Evolutionary conservation across 2,329 filamentous ascomycete species (phyloP).

Genomic region (Coniochaeta sp.): DNA sequence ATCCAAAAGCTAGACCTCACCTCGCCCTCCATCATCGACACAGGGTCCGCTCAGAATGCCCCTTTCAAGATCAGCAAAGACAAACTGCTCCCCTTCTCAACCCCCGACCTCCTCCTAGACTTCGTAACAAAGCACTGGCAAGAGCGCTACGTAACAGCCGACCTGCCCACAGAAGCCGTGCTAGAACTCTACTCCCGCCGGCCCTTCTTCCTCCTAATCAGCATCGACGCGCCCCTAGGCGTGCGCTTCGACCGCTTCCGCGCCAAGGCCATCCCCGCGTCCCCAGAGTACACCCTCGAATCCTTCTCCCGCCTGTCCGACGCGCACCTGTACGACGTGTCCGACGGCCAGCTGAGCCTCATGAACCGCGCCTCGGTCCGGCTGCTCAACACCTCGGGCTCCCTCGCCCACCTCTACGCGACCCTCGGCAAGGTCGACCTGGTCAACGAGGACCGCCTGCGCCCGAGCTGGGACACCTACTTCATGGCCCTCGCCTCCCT

Average conservation of each 20-base stretch:
- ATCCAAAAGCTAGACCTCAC: not conserved
- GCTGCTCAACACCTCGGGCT: conserved; percentile 75
- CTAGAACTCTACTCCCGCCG: conserved; percentile 70
- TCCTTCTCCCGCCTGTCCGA: conserved; percentile 57
- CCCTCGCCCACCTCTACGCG: conserved; percentile 61
- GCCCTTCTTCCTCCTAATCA: conserved; percentile 89
- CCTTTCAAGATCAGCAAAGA: conserved; percentile 2
- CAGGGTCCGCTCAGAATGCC: not conserved
- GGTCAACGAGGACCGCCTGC: conserved; percentile 67
- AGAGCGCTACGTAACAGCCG: conserved; percentile 76
- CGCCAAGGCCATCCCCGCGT: not conserved
- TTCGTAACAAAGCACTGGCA: conserved; percentile 83
- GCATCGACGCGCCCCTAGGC: conserved; percentile 81
- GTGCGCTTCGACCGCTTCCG: conserved; percentile 77
- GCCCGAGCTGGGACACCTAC: conserved; percentile 92
- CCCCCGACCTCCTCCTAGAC: conserved; percentile 63
- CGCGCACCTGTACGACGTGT: conserved; percentile 63
- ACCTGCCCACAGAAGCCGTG: conserved; percentile 64
- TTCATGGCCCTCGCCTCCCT: conserved; percentile 96
- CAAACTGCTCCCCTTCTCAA: conserved; percentile 39
- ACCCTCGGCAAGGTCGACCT: conserved; percentile 71
- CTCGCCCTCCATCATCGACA: not conserved
- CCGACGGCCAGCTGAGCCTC: conserved; percentile 62
- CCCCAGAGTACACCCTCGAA: conserved; percentile 32
- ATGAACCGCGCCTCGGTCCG: conserved; percentile 77